phyloP scores from a whole-genome alignment of 164 flowering plant species.

The Magnolia sinica region DNA sequence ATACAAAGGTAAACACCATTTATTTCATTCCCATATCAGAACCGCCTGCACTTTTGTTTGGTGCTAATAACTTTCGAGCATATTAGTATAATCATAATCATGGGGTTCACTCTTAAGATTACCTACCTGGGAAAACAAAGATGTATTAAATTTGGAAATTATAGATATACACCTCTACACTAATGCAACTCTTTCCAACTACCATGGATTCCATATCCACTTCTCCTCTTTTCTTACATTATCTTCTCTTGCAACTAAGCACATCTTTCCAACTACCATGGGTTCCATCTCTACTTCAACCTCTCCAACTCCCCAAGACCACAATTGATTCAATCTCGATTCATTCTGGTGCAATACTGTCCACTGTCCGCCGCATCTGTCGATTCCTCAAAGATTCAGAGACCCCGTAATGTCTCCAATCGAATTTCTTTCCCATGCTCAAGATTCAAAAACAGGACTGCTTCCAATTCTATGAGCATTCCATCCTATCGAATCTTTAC shows the following conservation, averaged over 20 bases:
- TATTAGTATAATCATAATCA: too few relatives aligned
- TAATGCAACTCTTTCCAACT: too few relatives aligned
- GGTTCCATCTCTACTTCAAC: conserved; percentile 26
- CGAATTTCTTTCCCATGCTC: conserved; percentile 43
- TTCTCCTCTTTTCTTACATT: background rate
- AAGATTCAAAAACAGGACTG: conserved; percentile 37
- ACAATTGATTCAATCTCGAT: conserved; percentile 30
- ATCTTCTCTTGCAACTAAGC: conserved; percentile 12
- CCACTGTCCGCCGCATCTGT: conserved; percentile 35
- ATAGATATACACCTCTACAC: too few relatives aligned
- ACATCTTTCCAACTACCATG: conserved; percentile 18
- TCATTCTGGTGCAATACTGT: conserved; percentile 29
- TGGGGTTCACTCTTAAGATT: too few relatives aligned
- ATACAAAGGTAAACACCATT: conserved; percentile 54
- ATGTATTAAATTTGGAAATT: too few relatives aligned
- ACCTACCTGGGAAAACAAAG: too few relatives aligned
- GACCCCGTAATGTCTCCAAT: conserved; percentile 28
- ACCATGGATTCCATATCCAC: background rate
- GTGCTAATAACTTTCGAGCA: too few relatives aligned
- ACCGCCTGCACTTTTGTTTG: too few relatives aligned
- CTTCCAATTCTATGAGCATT: conserved; percentile 62
- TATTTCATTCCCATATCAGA: too few relatives aligned
- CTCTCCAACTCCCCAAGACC: conserved; percentile 14
- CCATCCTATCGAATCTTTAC: conserved; percentile 61
- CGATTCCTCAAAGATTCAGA: conserved; percentile 27